A percentile compares a stretch with the other conserved stretches of the same genome.
Conservation (phyloP, 441 rosid genomes). For the Erodium trifolium region DNA sequence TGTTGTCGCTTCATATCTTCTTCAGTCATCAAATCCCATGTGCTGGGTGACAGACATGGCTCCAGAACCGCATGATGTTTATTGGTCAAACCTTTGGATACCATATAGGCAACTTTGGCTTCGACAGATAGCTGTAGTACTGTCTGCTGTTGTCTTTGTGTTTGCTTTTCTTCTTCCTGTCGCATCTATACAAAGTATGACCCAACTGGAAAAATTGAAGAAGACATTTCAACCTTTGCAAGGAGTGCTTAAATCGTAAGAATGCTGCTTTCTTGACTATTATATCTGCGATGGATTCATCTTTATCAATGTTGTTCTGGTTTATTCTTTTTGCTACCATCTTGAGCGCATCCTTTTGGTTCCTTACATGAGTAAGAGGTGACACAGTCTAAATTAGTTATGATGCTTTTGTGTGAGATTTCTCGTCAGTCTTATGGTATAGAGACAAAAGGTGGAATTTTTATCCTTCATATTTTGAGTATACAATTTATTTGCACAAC, state of each 20-base stretch:
- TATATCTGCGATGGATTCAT: not conserved
- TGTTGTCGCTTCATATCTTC: slow-evolving; percentile 63
- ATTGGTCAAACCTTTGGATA: slow-evolving; percentile 80
- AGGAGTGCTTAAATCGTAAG: slow-evolving; percentile 56
- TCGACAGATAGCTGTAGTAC: slow-evolving; percentile 54
- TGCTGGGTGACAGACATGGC: slow-evolving; percentile 83
- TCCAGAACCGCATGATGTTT: slow-evolving; percentile 87
- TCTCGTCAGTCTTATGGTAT: not conserved
- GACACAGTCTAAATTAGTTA: slow-evolving; percentile 2
- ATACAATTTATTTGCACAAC: not conserved
- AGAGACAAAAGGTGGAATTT: not conserved
- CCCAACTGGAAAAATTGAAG: slow-evolving; percentile 57
- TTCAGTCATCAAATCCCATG: slow-evolving; percentile 89
- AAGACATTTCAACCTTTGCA: slow-evolving; percentile 53
- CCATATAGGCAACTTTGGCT: slow-evolving; percentile 85
- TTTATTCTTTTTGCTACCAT: not conserved
- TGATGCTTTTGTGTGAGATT: slow-evolving; percentile 1
- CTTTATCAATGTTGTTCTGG: not conserved
- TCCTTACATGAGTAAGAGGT: slow-evolving; percentile 11
- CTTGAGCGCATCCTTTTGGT: slow-evolving; percentile 4
- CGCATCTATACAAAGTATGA: slow-evolving; percentile 68
- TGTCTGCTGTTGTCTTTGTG: slow-evolving; percentile 66
- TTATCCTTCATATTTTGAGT: not conserved
- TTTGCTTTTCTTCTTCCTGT: slow-evolving; percentile 79
- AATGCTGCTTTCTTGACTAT: slow-evolving; percentile 7